Percentiles rank a stretch among this genome's conserved stretches.
Evolutionary conservation across 371 early-diverging fungal species (phyloP).

Genomic region (Nematocida homosporus): DNA sequence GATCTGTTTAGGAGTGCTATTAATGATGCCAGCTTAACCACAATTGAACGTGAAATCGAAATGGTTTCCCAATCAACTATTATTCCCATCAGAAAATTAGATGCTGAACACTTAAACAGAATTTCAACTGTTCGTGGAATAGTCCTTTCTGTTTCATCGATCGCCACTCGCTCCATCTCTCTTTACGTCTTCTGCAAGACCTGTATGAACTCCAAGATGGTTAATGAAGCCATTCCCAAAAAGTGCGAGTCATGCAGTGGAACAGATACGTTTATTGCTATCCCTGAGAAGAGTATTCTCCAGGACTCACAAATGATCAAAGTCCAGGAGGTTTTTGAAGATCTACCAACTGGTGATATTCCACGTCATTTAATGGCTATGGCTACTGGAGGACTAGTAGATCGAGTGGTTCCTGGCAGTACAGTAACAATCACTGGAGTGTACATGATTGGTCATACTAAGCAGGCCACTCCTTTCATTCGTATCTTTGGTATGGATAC

Average conservation of each 20-base stretch:
- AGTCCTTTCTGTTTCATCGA: slow-evolving; percentile 82
- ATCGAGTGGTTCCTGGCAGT: slow-evolving; percentile 85
- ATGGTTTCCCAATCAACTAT: slow-evolving; percentile 41
- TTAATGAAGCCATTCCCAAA: slow-evolving; percentile 72
- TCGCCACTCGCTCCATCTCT: slow-evolving; percentile 61
- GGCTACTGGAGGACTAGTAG: slow-evolving; percentile 79
- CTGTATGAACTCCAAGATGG: slow-evolving; percentile 65
- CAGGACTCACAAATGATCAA: slow-evolving; percentile 94
- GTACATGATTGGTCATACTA: slow-evolving; percentile 75
- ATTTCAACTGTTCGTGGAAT: slow-evolving; percentile 90
- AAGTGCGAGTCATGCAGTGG: slow-evolving; percentile 66
- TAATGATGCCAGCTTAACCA: neutral
- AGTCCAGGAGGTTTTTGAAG: slow-evolving; percentile 90
- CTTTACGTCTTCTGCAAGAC: slow-evolving; percentile 65
- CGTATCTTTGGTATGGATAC: slow-evolving; percentile 69
- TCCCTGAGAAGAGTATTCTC: slow-evolving; percentile 86
- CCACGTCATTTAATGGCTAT: slow-evolving; percentile 86
- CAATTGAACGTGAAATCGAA: slow-evolving; percentile 41
- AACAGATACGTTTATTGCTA: slow-evolving; percentile 84
- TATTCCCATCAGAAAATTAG: slow-evolving; percentile 61
- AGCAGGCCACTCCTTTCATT: slow-evolving; percentile 57
- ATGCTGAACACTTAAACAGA: slow-evolving; percentile 81
- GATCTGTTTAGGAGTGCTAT: slow-evolving; percentile 32
- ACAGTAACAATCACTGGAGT: slow-evolving; percentile 88
- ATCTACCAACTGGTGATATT: slow-evolving; percentile 93